Conservation (phyloP, 2,329 filamentous ascomycete genomes). For the Periconia sp. region DNA sequence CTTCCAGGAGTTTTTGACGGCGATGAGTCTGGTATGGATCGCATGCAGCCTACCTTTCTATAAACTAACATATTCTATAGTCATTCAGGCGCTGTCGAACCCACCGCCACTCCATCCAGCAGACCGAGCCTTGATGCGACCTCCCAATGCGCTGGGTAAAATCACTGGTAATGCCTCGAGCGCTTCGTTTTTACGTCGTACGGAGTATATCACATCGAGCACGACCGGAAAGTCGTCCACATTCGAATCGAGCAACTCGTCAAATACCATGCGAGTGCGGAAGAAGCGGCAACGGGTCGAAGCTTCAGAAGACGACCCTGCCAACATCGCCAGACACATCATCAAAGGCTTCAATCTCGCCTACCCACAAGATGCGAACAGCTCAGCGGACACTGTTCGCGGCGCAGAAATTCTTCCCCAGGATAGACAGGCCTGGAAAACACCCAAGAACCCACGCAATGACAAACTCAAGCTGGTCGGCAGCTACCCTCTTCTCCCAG, state of each 20-base stretch:
- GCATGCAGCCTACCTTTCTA: slow-evolving; percentile 2
- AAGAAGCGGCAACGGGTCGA: slow-evolving; percentile 46
- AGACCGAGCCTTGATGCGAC: slow-evolving; percentile 82
- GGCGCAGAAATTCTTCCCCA: slow-evolving; percentile 60
- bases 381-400: slow-evolving; percentile 67
- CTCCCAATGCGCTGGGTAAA: slow-evolving; percentile 84
- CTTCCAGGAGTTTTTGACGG: slow-evolving; percentile 95
- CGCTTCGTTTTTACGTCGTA: slow-evolving; percentile 92
- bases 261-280: slow-evolving; percentile 47
- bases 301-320: slow-evolving; percentile 61
- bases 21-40: slow-evolving; percentile 82
- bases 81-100: slow-evolving; percentile 79
- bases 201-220: slow-evolving; percentile 82
- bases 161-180: slow-evolving; percentile 75
- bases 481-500: slow-evolving; percentile 66
- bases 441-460: slow-evolving; percentile 65
- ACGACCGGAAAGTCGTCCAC: slow-evolving; percentile 48
- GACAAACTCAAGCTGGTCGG: slow-evolving; percentile 63
- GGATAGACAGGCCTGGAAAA: slow-evolving; percentile 65
- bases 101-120: slow-evolving; percentile 77
- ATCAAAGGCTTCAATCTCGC: slow-evolving; percentile 70
- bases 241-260: slow-evolving; percentile 60
- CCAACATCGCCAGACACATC: slow-evolving; percentile 66
- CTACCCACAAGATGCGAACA: slow-evolving; percentile 69
- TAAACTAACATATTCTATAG: slow-evolving; percentile 54